Evolutionary conservation across 139 green algal genomes (phyloP).

Genomic region (Monoraphidium neglectum): DNA sequence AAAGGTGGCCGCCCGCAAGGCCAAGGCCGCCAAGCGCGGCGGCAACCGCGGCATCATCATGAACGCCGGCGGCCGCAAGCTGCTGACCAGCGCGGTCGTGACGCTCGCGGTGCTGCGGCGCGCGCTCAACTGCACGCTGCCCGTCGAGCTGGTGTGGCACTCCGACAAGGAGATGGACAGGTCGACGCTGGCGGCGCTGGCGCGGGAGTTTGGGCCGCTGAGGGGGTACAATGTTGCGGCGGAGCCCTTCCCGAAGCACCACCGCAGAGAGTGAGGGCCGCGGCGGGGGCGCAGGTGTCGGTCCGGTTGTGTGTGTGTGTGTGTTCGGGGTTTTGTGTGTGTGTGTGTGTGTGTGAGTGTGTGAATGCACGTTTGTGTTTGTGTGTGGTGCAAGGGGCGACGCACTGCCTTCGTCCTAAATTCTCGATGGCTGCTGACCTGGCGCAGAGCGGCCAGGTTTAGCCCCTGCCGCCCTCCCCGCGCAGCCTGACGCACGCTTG

Average conservation of each 20-base stretch:
- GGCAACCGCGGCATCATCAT: conserved; percentile 44
- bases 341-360: no score
- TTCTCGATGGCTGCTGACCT: no score
- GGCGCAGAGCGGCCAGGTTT: no score
- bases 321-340: no score
- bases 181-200: conserved; percentile 30
- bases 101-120: conserved; percentile 47
- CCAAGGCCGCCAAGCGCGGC: not conserved
- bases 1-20: not conserved
- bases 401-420: no score
- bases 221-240: conserved; percentile 24
- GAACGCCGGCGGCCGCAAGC: conserved; percentile 32
- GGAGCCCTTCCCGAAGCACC: conserved; percentile 31
- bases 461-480: no score
- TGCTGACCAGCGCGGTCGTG: conserved; percentile 34
- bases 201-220: conserved; percentile 35
- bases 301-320: no score
- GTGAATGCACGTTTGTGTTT: no score
- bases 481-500: no score
- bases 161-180: conserved; percentile 45
- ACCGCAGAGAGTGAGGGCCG: conserved; percentile 2
- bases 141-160: conserved; percentile 63
- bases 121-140: conserved; percentile 35
- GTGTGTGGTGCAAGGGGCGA: no score
- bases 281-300: not conserved